Conservation (phyloP, 257 asterid genomes). For the Lithospermum erythrorhizon region DNA sequence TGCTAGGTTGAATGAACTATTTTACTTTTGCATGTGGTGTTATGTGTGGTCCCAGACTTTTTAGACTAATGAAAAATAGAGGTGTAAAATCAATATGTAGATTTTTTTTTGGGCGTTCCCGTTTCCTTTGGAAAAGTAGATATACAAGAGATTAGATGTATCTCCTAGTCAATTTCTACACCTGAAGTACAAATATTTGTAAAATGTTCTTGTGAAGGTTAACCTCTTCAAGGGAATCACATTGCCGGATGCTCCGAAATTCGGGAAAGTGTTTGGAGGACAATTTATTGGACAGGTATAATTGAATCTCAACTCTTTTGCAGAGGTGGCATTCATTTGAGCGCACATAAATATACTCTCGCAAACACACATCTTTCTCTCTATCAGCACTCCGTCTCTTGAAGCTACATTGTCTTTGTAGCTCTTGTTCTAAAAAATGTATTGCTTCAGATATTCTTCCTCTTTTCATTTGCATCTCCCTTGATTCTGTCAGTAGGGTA, state of each 20-base stretch:
- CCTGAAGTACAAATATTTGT: background rate
- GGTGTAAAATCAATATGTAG: background rate
- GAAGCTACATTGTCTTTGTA: no score
- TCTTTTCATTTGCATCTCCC: no score
- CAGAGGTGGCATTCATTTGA: no score
- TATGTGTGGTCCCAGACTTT: background rate
- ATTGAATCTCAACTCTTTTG: constrained; percentile 5
- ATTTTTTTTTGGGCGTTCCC: background rate
- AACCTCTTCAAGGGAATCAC: constrained; percentile 80
- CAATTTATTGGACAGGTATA: constrained; percentile 95
- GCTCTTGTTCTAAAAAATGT: no score
- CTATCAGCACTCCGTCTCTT: no score
- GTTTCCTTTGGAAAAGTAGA: no score
- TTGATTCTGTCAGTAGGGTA: background rate
- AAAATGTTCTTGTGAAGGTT: constrained; percentile 37
- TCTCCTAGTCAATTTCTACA: background rate
- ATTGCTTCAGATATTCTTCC: no score
- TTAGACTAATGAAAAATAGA: no score
- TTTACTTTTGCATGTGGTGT: constrained; percentile 1
- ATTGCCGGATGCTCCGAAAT: constrained; percentile 87
- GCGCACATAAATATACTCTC: no score
- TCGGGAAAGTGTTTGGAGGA: constrained; percentile 92
- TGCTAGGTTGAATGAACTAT: background rate
- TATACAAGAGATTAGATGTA: background rate
- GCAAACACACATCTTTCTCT: no score